Evolutionary conservation across 331 rosid species (phyloP).

Genomic region (Saraca asoca): DNA sequence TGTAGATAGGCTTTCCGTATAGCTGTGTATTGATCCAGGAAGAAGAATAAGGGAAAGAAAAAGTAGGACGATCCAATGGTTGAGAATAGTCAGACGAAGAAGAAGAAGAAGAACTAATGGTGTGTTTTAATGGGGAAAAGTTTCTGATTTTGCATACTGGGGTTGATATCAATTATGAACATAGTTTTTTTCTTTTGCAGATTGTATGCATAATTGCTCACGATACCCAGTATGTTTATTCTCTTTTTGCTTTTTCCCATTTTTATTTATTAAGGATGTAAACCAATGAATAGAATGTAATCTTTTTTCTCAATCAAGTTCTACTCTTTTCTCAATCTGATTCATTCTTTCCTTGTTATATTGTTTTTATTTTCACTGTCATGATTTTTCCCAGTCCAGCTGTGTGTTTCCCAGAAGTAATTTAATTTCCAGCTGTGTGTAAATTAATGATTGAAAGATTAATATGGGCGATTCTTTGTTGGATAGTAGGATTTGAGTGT

Average conservation of each 20-base stretch:
- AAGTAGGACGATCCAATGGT: constrained; percentile 31
- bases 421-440: too few relatives aligned
- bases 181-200: not conserved
- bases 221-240: not conserved
- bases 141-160: constrained; percentile 31
- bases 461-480: too few relatives aligned
- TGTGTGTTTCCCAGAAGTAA: too few relatives aligned
- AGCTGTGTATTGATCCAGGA: not conserved
- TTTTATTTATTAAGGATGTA: not conserved
- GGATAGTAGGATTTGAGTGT: too few relatives aligned
- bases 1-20: constrained; percentile 27
- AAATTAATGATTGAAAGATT: too few relatives aligned
- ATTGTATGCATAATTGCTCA: not conserved
- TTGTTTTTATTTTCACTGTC: too few relatives aligned
- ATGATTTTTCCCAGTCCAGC: too few relatives aligned
- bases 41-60: not conserved
- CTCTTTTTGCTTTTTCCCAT: constrained; percentile 23
- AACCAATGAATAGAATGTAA: constrained; percentile 2
- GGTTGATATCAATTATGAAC: not conserved
- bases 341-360: too few relatives aligned
- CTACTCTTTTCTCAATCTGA: too few relatives aligned
- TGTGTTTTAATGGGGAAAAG: constrained; percentile 29
- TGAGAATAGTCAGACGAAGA: constrained; percentile 25
- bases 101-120: constrained; percentile 47
- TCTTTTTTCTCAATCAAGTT: not conserved